Percentiles rank a stretch among this genome's conserved stretches.
Evolutionary conservation across 768 basidiomycete species (phyloP).

Genomic region (Tulasnella sp.): DNA sequence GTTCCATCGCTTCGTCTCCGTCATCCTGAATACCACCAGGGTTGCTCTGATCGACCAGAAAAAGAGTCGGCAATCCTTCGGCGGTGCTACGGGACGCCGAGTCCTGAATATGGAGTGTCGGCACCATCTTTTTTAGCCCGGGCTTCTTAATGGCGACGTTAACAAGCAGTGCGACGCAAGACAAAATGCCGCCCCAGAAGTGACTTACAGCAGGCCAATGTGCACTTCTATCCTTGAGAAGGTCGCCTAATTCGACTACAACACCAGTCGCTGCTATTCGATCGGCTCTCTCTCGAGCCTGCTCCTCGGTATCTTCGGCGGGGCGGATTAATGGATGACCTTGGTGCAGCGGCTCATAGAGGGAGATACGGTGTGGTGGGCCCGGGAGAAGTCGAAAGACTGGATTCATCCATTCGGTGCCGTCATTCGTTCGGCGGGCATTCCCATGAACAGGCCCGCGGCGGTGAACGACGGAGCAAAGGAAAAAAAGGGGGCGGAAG

Average conservation of each 20-base stretch:
- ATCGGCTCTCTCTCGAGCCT: slow-evolving; percentile 14
- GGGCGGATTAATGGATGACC: slow-evolving; percentile 27
- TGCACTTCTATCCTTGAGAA: neutral
- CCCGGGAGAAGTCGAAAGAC: slow-evolving; percentile 27
- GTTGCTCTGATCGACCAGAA: neutral
- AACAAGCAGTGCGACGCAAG: neutral
- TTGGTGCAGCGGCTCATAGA: slow-evolving; percentile 14
- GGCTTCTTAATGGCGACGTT: slow-evolving; percentile 12
- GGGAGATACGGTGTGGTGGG: slow-evolving; percentile 23
- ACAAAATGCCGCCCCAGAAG: neutral
- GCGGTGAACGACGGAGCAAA: neutral
- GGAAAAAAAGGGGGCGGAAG: neutral
- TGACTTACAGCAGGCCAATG: neutral
- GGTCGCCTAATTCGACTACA: slow-evolving; percentile 20
- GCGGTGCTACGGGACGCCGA: neutral
- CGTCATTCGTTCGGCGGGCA: neutral
- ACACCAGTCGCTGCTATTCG: slow-evolving; percentile 12
- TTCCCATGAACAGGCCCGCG: slow-evolving; percentile 15
- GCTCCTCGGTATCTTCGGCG: slow-evolving; percentile 24
- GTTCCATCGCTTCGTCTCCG: neutral
- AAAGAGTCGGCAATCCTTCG: slow-evolving; percentile 4
- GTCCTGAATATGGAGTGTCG: neutral
- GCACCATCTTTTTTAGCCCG: neutral
- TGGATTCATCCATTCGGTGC: neutral
- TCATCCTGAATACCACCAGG: neutral